phyloP scores from a whole-genome alignment of 257 asterid genomes.

The Agastache rugosa region DNA sequence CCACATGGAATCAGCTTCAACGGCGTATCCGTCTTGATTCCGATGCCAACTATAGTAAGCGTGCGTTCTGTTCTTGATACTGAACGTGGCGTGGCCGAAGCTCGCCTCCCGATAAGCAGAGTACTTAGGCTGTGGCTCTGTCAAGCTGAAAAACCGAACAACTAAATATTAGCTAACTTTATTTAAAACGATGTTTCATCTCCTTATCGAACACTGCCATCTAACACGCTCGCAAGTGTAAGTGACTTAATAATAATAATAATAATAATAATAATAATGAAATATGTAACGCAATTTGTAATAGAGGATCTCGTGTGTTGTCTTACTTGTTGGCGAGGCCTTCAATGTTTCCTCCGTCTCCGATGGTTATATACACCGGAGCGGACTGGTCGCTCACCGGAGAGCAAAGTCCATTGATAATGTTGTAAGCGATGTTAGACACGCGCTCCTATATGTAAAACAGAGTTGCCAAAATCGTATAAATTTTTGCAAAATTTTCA shows the following conservation, averaged over 20 bases:
- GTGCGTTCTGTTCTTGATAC: slow-evolving; percentile 78
- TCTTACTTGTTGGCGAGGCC: slow-evolving; percentile 68
- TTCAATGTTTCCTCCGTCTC: slow-evolving; percentile 76
- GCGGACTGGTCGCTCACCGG: slow-evolving; percentile 60
- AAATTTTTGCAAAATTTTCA: neutral
- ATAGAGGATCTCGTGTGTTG: neutral
- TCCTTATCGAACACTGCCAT: too few species aligned
- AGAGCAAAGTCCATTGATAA: slow-evolving; percentile 60
- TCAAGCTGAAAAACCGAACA: slow-evolving; percentile 57
- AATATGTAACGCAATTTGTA: too few species aligned
- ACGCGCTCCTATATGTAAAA: slow-evolving; percentile 52
- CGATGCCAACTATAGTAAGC: slow-evolving; percentile 85
- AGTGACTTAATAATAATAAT: too few species aligned
- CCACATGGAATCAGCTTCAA: slow-evolving; percentile 79
- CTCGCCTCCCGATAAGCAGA: slow-evolving; percentile 92
- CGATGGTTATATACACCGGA: slow-evolving; percentile 68
- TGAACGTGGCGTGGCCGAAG: slow-evolving; percentile 84
- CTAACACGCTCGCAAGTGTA: too few species aligned
- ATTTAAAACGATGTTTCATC: too few species aligned
- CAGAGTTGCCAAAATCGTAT: neutral
- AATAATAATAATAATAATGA: too few species aligned
- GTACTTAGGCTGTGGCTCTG: slow-evolving; percentile 86
- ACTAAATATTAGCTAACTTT: neutral
- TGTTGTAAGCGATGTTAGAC: slow-evolving; percentile 66
- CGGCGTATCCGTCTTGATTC: slow-evolving; percentile 76